Percentiles rank a stretch among this genome's conserved stretches.
phyloP scores from a whole-genome alignment of 106 monocot genomes.

The Dioscorea dumetorum region DNA sequence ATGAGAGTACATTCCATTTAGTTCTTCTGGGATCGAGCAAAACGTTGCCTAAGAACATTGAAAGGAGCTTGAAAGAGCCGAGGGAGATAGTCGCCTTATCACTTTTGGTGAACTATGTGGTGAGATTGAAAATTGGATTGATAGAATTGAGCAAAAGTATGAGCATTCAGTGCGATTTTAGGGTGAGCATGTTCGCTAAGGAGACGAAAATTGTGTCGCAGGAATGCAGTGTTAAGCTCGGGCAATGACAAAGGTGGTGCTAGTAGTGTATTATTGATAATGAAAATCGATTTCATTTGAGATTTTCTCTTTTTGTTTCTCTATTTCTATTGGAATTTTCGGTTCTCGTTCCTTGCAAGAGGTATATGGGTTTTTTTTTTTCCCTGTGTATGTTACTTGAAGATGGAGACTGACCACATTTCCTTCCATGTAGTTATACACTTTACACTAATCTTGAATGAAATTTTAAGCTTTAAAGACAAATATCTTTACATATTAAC shows the following conservation, averaged over 20 bases:
- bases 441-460: too few species aligned
- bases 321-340: background rate
- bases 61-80: constrained; percentile 13
- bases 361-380: background rate
- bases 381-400: background rate
- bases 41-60: constrained; percentile 8
- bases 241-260: constrained; percentile 1
- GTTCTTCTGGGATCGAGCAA: constrained; percentile 11
- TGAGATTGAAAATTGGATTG: constrained; percentile 16
- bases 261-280: background rate
- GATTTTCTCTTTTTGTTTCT: background rate
- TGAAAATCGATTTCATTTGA: background rate
- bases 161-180: constrained; percentile 27
- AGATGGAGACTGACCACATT: too few species aligned
- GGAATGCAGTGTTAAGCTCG: constrained; percentile 25
- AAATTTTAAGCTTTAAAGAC: too few species aligned
- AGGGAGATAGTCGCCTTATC: constrained; percentile 19
- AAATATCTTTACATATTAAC: too few species aligned
- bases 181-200: constrained; percentile 12
- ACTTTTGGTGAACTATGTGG: constrained; percentile 17
- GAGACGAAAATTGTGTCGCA: constrained; percentile 21
- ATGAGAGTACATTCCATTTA: constrained; percentile 15
- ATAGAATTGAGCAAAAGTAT: constrained; percentile 19
- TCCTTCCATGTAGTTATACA: too few species aligned
- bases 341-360: too few species aligned